phyloP scores from a whole-genome alignment of 1,284 basidiomycete species.

The Gymnopus androsaceus region DNA sequence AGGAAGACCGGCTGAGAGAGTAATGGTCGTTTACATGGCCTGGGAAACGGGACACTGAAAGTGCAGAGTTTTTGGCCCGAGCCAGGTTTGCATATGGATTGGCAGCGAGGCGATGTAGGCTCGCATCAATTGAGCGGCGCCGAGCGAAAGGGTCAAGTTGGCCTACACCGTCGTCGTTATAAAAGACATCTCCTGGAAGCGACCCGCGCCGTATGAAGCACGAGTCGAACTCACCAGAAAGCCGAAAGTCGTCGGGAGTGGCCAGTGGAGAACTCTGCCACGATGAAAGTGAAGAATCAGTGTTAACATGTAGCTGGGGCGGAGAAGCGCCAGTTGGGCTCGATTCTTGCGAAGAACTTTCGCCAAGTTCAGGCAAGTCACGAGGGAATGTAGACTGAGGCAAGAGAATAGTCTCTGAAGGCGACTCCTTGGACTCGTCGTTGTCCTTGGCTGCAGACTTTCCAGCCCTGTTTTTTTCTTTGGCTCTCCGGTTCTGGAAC shows the following conservation, averaged over 20 bases:
- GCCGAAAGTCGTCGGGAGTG: constrained; percentile 27
- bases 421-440: constrained; percentile 20
- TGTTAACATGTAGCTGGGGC: constrained; percentile 36
- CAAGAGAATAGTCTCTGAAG: constrained; percentile 20
- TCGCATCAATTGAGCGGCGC: constrained; percentile 61
- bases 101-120: constrained; percentile 55
- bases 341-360: constrained; percentile 28
- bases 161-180: constrained; percentile 33
- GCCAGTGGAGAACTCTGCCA: constrained; percentile 39
- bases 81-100: constrained; percentile 67
- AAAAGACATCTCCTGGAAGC: constrained; percentile 47
- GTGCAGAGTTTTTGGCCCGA: constrained; percentile 53
- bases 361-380: constrained; percentile 23
- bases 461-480: constrained; percentile 66
- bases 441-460: constrained; percentile 31
- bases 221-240: constrained; percentile 14
- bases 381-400: constrained; percentile 21
- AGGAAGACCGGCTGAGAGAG: constrained; percentile 7
- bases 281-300: constrained; percentile 36
- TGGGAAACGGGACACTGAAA: constrained; percentile 44
- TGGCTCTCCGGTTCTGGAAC: constrained; percentile 91
- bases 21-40: constrained; percentile 23
- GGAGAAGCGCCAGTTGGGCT: constrained; percentile 38
- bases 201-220: constrained; percentile 46
- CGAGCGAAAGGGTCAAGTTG: constrained; percentile 47